Percentiles rank a stretch among this genome's conserved stretches.
These are phyloP conservation scores for Penicillium arizonense DNA, from an alignment of 495 filamentous ascomycete species.

Conservation along the genomic window DNA sequence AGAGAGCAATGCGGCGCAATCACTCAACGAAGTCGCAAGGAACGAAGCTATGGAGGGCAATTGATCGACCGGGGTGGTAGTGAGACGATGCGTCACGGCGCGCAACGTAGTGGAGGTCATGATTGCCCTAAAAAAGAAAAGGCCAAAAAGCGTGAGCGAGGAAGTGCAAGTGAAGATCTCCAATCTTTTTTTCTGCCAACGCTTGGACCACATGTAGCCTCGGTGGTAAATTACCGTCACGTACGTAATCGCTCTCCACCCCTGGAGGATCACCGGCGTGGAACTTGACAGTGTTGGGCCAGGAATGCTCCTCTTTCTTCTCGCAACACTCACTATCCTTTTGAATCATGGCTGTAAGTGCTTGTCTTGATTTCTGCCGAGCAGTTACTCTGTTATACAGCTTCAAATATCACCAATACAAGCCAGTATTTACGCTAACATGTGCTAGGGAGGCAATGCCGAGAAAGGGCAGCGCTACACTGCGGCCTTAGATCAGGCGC, in stretches of 20 bases:
- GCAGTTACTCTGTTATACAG: not conserved
- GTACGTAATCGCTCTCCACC: conserved; percentile 21
- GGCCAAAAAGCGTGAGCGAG: conserved; percentile 2
- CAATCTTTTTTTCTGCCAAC: conserved; percentile 22
- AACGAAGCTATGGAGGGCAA: conserved; percentile 61
- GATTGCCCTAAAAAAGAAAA: not conserved
- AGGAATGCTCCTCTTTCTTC: conserved; percentile 14
- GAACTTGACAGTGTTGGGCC: conserved; percentile 7
- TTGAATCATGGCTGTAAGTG: conserved; percentile 41
- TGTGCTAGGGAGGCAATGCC: conserved; percentile 40
- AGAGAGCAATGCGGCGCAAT: conserved; percentile 59
- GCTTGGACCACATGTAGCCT: conserved; percentile 33
- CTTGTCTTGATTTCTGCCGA: not conserved
- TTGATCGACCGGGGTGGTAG: conserved; percentile 59
- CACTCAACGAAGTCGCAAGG: conserved; percentile 58
- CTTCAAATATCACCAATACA: not conserved
- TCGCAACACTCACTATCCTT: conserved; percentile 13
- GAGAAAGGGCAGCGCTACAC: conserved; percentile 81
- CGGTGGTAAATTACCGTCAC: conserved; percentile 33
- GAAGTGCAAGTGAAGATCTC: conserved; percentile 13
- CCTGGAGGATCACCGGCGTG: conserved; percentile 23
- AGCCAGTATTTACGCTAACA: conserved; percentile 23
- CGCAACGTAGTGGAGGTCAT: conserved; percentile 45
- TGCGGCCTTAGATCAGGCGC: conserved; percentile 75
- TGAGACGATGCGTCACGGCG: conserved; percentile 65